Evolutionary conservation across 2,329 filamentous ascomycete species (phyloP), one percentile per base, ranked within the genome.

Genomic region (Paraphoma sp.): DNA sequence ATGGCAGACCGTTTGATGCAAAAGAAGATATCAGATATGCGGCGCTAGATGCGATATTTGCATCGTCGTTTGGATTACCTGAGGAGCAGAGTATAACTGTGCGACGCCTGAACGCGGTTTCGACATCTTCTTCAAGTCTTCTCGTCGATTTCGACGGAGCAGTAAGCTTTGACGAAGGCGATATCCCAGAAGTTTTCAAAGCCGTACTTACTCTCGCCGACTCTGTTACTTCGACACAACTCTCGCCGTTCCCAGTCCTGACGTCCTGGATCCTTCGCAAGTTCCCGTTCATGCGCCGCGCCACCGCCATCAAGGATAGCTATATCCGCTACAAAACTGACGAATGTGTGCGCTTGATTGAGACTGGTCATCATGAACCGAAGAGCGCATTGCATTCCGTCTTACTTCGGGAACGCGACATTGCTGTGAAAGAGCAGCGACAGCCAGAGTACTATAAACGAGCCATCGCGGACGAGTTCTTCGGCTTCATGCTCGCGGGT

Each of bases 1-100:
- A 67, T 2, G 76, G 73, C 2, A 57, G 64, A 1, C 74, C 72
- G 0, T 77, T 76, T 44, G 41, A 46, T 0, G 73, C 72, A 1
- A 56, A 70, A 45, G 41, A 66, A 14, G 74, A 76, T 40, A 70
- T 78, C 14, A 51, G 23, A 1, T 53, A 47, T 18, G 42, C 40
- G 3, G 52, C 57, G 12, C 48, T 60, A 5, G 59, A 60, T 14
- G 50, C 46, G 2, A 60, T 59, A 11, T 55, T 60, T 17, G 54
- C 53, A 12, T 48, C 42, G 11, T 45, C 49, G 8, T 38, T 59
- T 33, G 51, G 56, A 14, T 28, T 56, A 10, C 23, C 31, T 6
- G 50, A 52, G 18, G 23, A 46, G 12, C 31, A 46, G 12, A 47
- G 50, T 17, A 41, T 23, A 17, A 52, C 44, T 16, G 18, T 46